Percentiles rank a stretch among this genome's conserved stretches.
Conservation (phyloP, 164 flowering plant species). For the Macadamia tetraphylla region DNA sequence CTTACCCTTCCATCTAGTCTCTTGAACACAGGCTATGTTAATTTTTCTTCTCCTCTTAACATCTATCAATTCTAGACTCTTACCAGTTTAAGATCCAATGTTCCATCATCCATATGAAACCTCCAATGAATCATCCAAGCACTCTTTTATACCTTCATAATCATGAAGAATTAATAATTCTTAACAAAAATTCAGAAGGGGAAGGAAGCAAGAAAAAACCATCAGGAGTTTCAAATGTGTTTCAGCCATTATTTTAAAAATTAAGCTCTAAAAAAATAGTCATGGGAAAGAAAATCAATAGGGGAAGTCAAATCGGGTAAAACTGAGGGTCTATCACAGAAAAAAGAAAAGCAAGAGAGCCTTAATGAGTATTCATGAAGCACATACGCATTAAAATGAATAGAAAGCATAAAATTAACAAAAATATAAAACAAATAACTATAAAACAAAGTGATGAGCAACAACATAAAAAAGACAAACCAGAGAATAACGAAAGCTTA, state of each 20-base stretch:
- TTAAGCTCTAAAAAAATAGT: too few relatives aligned
- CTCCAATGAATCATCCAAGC: slow-evolving; percentile 25
- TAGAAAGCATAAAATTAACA: neutral
- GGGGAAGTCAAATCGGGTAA: neutral
- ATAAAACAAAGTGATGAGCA: too few relatives aligned
- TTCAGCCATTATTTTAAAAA: neutral
- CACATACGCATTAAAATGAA: too few relatives aligned
- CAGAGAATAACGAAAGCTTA: slow-evolving; percentile 16
- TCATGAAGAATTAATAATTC: neutral
- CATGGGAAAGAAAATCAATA: neutral
- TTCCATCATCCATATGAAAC: slow-evolving; percentile 41
- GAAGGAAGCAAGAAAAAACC: neutral
- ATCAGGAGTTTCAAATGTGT: neutral
- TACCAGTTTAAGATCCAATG: too few relatives aligned
- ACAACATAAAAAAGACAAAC: slow-evolving; percentile 8
- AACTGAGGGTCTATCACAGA: neutral
- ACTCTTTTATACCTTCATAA: neutral
- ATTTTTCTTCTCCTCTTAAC: too few relatives aligned
- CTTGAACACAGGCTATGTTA: too few relatives aligned
- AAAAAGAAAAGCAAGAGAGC: too few relatives aligned
- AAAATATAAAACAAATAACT: neutral
- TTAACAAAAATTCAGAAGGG: too few relatives aligned
- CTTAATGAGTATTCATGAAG: too few relatives aligned
- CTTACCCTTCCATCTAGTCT: too few relatives aligned
- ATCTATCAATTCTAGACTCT: too few relatives aligned